Conservation (phyloP, 2,329 filamentous ascomycete genomes). For the Colletotrichum somersetense region DNA sequence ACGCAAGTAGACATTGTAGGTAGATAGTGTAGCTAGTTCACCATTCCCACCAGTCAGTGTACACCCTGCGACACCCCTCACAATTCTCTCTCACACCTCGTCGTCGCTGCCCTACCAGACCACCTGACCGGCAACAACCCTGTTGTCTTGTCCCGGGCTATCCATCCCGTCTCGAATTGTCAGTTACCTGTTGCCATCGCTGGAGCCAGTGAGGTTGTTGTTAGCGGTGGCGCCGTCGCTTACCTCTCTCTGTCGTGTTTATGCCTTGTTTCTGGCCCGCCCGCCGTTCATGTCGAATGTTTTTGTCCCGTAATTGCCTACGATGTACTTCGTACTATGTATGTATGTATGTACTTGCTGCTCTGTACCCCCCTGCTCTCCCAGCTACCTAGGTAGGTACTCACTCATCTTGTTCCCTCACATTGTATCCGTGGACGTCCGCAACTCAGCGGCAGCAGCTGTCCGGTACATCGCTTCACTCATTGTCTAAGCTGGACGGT, state of each 20-base stretch:
- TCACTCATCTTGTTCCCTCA: background rate
- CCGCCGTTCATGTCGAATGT: background rate
- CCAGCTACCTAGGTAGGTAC: background rate
- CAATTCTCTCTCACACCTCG: slow-evolving; percentile 3
- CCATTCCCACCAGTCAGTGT: no score
- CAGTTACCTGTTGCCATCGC: slow-evolving; percentile 8
- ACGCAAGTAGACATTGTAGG: no score
- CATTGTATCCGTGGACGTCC: background rate
- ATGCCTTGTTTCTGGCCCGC: background rate
- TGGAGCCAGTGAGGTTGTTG: background rate
- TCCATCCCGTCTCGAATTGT: slow-evolving; percentile 22
- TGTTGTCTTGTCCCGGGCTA: slow-evolving; percentile 25
- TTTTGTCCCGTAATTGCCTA: background rate
- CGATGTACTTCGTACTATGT: no score
- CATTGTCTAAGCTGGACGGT: background rate
- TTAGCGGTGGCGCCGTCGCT: background rate
- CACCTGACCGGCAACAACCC: slow-evolving; percentile 36
- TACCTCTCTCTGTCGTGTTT: slow-evolving; percentile 1
- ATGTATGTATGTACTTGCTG: background rate
- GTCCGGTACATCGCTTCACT: background rate
- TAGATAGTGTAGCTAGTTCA: background rate
- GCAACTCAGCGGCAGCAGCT: background rate
- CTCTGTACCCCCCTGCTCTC: background rate
- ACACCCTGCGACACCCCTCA: slow-evolving; percentile 13
- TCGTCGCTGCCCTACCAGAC: slow-evolving; percentile 23